phyloP scores from a whole-genome alignment of 2,329 filamentous ascomycete genomes.

The Sarocladium strictum region DNA sequence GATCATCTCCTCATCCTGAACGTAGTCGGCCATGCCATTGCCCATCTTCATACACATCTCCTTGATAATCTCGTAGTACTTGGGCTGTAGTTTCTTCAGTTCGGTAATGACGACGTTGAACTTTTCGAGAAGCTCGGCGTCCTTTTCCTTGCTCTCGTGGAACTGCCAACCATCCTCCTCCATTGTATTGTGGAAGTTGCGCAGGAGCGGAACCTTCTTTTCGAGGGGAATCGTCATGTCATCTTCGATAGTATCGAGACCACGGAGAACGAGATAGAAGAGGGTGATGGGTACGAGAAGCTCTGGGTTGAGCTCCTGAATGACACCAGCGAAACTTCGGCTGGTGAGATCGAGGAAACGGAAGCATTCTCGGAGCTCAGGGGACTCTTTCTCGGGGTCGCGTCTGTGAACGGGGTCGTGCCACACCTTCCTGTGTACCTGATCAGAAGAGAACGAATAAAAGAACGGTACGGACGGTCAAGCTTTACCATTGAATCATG shows the following conservation, averaged over 20 bases:
- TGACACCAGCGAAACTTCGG: constrained; percentile 87
- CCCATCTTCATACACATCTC: constrained; percentile 95
- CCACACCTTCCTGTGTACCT: constrained; percentile 75
- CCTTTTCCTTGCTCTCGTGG: constrained; percentile 85
- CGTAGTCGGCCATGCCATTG: constrained; percentile 97
- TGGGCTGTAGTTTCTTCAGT: constrained; percentile 80
- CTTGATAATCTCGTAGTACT: constrained; percentile 80
- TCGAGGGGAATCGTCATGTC: constrained; percentile 85
- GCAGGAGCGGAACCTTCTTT: constrained; percentile 79
- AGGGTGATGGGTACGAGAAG: constrained; percentile 81
- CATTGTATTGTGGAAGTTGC: constrained; percentile 73
- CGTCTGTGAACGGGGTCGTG: constrained; percentile 89
- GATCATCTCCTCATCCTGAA: constrained; percentile 74
- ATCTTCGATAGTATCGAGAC: constrained; percentile 97
- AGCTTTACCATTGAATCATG: constrained; percentile 78
- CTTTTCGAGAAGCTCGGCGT: constrained; percentile 83
- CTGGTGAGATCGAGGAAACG: constrained; percentile 80
- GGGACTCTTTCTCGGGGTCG: constrained; percentile 67
- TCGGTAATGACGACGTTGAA: constrained; percentile 84
- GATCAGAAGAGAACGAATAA: not conserved
- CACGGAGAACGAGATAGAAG: constrained; percentile 90
- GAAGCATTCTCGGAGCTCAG: constrained; percentile 76
- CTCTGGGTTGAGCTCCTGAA: constrained; percentile 92
- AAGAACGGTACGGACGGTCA: not conserved
- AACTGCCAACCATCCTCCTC: constrained; percentile 88